Base-by-base conservation (phyloP, 148 eudicot species). In the Gaultheria prostrata region DNA sequence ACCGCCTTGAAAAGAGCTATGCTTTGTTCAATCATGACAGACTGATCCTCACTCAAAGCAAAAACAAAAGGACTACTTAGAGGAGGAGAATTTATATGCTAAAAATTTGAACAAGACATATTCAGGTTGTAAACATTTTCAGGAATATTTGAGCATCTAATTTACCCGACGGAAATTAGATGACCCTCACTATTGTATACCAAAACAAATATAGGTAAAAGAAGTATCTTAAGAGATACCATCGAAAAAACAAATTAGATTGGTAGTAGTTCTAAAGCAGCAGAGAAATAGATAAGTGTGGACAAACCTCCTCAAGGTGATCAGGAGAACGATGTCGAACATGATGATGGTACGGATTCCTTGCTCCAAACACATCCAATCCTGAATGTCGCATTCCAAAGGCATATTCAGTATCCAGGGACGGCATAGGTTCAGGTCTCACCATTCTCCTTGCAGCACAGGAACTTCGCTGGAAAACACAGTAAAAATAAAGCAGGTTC, bases 291-390 rank as follows among this genome's bases (percentile, higher is more conserved):
- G 12, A 72, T 32, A 51, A 14, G 45, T 3, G 57, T 24, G 54
- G 72, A 86, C 92, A 80, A 75, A 96, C 99, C 99, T 96, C 98
- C 15, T 94, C 93, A 85, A 94, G 84, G 50, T 89, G 93, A 50
- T 96, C 97, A 12, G 93, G 97, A 80, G 91, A 86, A 80, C 86
- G 91, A 89, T 92, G 92, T 57, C 97, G 91, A 79, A 90, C 83
- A 88, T 94, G 97, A 76, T 91, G 95, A 86, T 89, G 91, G 85
- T 89, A 90, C 76, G n/a, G 43, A 72, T 18, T 39, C 77, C 95
- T 91, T 82, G 97, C 88, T 86, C 90, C 92, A 82, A 91, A 90
- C 54, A 92, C 87, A 84, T 93, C 93, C 11, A 88, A 80, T 71
- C 95, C 94, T 33, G 89, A 82, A 78, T 84, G 88, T 45, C 92